Evolutionary conservation across 257 asterid genomes (phyloP), one percentile per base, ranked within the genome.

Genomic region (Gardenia jasminoides): DNA sequence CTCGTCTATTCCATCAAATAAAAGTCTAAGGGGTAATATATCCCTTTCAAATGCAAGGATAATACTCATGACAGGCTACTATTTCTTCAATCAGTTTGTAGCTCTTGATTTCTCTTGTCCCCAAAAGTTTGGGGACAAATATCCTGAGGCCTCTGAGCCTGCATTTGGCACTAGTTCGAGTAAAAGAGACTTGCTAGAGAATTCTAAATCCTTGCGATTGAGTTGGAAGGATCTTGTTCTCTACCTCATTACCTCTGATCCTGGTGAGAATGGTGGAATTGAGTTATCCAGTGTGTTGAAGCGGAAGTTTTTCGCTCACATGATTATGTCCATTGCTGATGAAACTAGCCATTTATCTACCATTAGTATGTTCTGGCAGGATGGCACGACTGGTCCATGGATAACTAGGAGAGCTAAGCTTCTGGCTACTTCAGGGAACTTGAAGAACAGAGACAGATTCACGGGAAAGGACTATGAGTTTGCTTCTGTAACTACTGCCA

Each of bases 341-440:
- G 80, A 82, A 81, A 83, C 87, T 65, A 82, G 86, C 70, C 58
- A 76, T 78, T 85, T 79, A 82, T 90, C 97, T 77, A 88, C 84
- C 70, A 77, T 93, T 83, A 87, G 93, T 81, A 82, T 92, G 89
- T 80, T 84, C 85, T 91, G 97, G 99, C 95, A 87, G 88, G 94
- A 89, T 74, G 85, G 87, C 87, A 84, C 78, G 66, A 88, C 97
- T 79, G 97, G 94, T 79, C 94, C 97, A 82, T 91, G 92, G 97
- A 88, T 93, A 81, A 91, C 94, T 50, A 88, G 86, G 87, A 91
- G 85, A 79, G 99, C 97, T 62, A 93, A 89, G 83, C 86, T 83
- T 76, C 85, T 92, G 75, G 97, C 97, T 80, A 88, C 96, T 76
- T 88, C 93, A 46, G 94, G 89, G 81, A 90, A 87, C 90, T 86